Base-by-base conservation (phyloP, 2,329 filamentous ascomycete species). In the Apiospora aurea region DNA sequence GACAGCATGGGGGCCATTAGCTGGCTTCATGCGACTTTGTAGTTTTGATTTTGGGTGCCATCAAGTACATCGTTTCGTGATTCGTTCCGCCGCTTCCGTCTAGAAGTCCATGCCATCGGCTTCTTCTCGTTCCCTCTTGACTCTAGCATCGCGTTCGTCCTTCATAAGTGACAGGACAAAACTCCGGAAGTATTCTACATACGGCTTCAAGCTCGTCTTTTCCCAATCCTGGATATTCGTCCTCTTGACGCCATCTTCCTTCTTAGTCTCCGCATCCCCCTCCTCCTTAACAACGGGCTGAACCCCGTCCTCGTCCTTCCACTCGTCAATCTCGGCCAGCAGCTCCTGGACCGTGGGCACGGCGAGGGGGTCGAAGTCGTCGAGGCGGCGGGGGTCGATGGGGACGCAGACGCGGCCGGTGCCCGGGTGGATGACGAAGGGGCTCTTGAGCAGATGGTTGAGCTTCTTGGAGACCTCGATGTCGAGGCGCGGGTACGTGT, bases 381-480 rank as follows among this genome's bases (percentile, higher is more conserved):
- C 94, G 0, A 96, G 88, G 6, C 84, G 86, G 47, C 85, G 84
- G 0, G 90, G 89, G 80, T 98, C 94, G 78, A 99, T 98, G 1
- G 96, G 96, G 69, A 99, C 96, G 84, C 96, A 99, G 8, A 99
- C 94, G 71, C 96, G 87, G 0, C 96, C 96, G 0, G 96, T 99
- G 24, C 95, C 95, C 0, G 96, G 96, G 81, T 99, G 96, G 49
- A 99, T 92, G 73, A 98, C 96, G 79, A 99, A 99, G 0, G 96
- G 96, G 74, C 92, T 95, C 82, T 99, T 99, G 77, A 99, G 91
- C 87, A 99, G 90, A 88, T 99, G 96, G 85, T 98, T 98, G 72
- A 97, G 90, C 81, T 98, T 97, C 87, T 98, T 98, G 80, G 93
- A 96, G 80, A 99, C 96, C 82, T 97, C 95, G 74, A 96, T 95